Conservation (phyloP, 352 stramenopile species). For the Globisporangium echinulatum region DNA sequence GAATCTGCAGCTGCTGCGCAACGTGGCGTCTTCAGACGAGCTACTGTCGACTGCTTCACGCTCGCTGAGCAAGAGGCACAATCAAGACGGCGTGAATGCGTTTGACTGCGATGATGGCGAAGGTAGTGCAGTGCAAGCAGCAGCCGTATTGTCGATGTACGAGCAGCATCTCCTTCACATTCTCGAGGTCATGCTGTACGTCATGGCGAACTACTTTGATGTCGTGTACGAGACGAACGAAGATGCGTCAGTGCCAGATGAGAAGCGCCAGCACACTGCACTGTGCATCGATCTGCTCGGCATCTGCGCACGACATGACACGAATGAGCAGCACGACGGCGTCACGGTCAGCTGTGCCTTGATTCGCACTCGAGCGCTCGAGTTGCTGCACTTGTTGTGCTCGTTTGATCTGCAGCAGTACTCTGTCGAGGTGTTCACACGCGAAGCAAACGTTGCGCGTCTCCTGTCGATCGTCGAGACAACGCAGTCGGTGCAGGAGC, state of each 20-base stretch:
- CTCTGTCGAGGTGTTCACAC: slow-evolving; percentile 18
- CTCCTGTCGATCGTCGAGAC: slow-evolving; percentile 26
- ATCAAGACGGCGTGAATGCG: too few relatives aligned
- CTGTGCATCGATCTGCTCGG: slow-evolving; percentile 8
- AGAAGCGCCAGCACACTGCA: slow-evolving; percentile 4
- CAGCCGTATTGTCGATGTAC: not conserved
- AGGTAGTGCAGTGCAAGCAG: not conserved
- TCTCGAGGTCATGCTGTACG: slow-evolving; percentile 13
- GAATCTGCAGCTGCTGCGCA: slow-evolving; percentile 13
- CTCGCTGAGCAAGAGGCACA: too few relatives aligned
- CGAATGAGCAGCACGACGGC: slow-evolving; percentile 1
- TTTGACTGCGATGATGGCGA: not conserved
- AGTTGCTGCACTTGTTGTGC: slow-evolving; percentile 22
- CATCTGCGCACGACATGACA: slow-evolving; percentile 5
- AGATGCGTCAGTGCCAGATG: not conserved
- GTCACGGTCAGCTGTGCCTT: slow-evolving; percentile 8
- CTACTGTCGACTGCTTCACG: too few relatives aligned
- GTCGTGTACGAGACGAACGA: slow-evolving; percentile 7
- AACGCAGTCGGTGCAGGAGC: slow-evolving; percentile 16
- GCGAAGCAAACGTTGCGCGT: slow-evolving; percentile 13
- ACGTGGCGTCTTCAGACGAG: not conserved
- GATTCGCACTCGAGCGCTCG: slow-evolving; percentile 17
- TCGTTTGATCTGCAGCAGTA: slow-evolving; percentile 19
- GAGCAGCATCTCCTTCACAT: slow-evolving; percentile 8
- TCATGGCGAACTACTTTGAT: slow-evolving; percentile 12